Percentiles rank a stretch among this genome's conserved stretches.
Conservation (phyloP, 257 asterid genomes). For the Gynochthodes officinalis region DNA sequence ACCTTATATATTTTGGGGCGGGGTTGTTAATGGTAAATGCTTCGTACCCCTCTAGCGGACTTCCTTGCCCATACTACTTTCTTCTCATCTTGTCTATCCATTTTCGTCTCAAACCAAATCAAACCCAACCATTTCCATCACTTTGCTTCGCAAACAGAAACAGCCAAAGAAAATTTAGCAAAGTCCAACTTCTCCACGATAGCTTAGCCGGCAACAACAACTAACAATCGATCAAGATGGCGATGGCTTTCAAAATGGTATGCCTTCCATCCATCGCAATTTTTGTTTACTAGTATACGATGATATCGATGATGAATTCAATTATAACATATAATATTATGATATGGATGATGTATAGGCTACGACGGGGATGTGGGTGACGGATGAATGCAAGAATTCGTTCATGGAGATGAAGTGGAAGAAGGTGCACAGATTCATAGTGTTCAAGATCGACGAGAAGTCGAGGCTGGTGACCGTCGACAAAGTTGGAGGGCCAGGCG, state of each 20-base stretch:
- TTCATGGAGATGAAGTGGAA: constrained; percentile 97
- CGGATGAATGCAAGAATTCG: constrained; percentile 80
- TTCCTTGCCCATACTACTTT: not conserved
- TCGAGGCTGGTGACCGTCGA: constrained; percentile 64
- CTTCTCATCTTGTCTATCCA: not conserved
- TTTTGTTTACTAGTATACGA: too few relatives aligned
- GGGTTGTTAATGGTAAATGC: too few relatives aligned
- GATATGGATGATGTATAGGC: too few relatives aligned
- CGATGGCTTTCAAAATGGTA: constrained; percentile 95
- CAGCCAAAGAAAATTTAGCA: constrained; percentile 8
- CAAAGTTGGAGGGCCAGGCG: constrained; percentile 73
- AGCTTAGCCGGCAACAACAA: not conserved
- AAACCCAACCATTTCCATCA: constrained; percentile 14
- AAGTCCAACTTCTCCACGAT: not conserved
- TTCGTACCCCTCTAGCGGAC: too few relatives aligned
- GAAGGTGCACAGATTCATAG: constrained; percentile 72
- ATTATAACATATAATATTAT: too few relatives aligned
- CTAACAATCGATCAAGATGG: constrained; percentile 44
- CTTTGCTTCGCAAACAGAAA: constrained; percentile 14
- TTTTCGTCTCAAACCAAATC: not conserved
- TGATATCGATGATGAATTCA: too few relatives aligned
- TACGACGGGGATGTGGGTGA: constrained; percentile 79
- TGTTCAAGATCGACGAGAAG: constrained; percentile 77
- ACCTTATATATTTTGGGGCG: constrained; percentile 44
- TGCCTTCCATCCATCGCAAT: too few relatives aligned